These are phyloP conservation scores for Planoprotostelium fungivorum DNA, from an alignment of 78 protist genomes.

Conservation along the genomic window DNA sequence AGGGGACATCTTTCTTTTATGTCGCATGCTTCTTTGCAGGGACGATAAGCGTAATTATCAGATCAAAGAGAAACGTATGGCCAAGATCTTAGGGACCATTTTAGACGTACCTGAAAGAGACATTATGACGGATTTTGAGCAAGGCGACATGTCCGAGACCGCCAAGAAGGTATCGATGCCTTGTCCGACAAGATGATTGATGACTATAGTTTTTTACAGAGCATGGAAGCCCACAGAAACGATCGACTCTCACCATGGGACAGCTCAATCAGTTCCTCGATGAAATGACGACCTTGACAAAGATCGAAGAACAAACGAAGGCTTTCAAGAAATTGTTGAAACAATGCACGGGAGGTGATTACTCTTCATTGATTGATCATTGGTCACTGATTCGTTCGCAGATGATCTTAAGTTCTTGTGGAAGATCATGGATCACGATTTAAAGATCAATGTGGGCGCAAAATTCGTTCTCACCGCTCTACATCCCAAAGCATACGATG, in stretches of 20 bases:
- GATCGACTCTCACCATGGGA: conserved; percentile 50
- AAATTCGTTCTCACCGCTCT: conserved; percentile 65
- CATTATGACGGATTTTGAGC: conserved; percentile 34
- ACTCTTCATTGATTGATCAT: too few species aligned
- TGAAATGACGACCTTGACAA: conserved; percentile 33
- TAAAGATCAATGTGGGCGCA: conserved; percentile 62
- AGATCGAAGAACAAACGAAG: conserved; percentile 50
- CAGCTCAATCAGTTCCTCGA: conserved; percentile 57
- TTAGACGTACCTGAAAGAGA: conserved; percentile 15
- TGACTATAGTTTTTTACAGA: conserved; percentile 25
- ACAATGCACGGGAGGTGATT: conserved; percentile 13
- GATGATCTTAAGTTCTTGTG: conserved; percentile 41
- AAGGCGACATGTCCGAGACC: conserved; percentile 71
- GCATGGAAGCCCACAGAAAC: conserved; percentile 20
- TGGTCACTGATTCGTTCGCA: background rate
- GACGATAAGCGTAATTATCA: conserved; percentile 59
- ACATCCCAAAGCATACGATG: conserved; percentile 67
- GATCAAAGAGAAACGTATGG: conserved; percentile 62
- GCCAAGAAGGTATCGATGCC: conserved; percentile 19
- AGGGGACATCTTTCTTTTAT: conserved; percentile 64
- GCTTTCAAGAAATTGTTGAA: conserved; percentile 36
- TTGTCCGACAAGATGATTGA: background rate
- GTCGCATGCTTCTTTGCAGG: conserved; percentile 53
- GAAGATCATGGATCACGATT: conserved; percentile 59
- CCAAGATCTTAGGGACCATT: conserved; percentile 36